Percentiles rank a stretch among this genome's conserved stretches.
phyloP scores from a whole-genome alignment of 2,329 filamentous ascomycete genomes.

The Meredithiella fracta region DNA sequence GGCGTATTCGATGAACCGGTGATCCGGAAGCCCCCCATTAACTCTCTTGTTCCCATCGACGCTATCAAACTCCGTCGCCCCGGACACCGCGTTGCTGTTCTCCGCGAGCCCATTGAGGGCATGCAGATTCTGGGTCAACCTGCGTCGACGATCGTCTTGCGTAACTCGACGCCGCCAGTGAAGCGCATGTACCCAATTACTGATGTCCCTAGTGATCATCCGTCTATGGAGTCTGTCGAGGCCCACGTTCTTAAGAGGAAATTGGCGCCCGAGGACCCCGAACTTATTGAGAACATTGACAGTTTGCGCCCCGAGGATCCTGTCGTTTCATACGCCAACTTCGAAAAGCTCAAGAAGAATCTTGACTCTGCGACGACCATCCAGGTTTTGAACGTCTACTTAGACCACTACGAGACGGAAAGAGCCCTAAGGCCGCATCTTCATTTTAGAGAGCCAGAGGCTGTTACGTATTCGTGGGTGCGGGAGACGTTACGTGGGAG shows the following conservation, averaged over 20 bases:
- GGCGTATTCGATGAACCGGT: neutral
- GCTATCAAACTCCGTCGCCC: constrained; percentile 6
- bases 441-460: constrained; percentile 5
- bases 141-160: constrained; percentile 32
- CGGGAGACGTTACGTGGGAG: constrained; percentile 26
- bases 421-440: constrained; percentile 6
- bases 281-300: constrained; percentile 31
- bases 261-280: constrained; percentile 19
- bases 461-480: constrained; percentile 27
- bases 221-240: constrained; percentile 20
- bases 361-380: constrained; percentile 31
- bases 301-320: constrained; percentile 28
- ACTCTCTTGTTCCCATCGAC: neutral
- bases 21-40: neutral
- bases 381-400: constrained; percentile 30
- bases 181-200: neutral
- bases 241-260: constrained; percentile 19
- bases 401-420: constrained; percentile 16
- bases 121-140: constrained; percentile 21
- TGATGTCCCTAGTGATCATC: constrained; percentile 12
- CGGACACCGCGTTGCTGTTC: constrained; percentile 8
- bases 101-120: constrained; percentile 18
- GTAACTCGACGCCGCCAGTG: constrained; percentile 18
- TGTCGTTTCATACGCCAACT: constrained; percentile 25
- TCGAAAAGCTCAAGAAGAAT: constrained; percentile 24